phyloP scores from a whole-genome alignment of 179 eudicot genomes.

The Silene noctiflora region DNA sequence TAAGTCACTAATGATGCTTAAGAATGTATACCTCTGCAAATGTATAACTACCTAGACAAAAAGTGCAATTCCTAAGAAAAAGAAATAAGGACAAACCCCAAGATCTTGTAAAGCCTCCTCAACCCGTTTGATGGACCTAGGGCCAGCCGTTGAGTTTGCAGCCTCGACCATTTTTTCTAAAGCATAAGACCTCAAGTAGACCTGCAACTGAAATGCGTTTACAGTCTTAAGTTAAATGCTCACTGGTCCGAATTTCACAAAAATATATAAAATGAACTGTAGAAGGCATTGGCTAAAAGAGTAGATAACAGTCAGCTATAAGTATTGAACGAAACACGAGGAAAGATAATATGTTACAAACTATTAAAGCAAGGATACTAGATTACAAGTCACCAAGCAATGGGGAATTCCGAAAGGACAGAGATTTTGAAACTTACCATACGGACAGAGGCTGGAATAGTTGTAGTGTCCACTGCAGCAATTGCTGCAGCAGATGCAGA shows the following conservation, averaged over 20 bases:
- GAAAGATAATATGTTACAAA: not conserved
- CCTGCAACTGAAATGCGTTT: slow-evolving; percentile 61
- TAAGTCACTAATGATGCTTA: not conserved
- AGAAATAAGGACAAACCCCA: slow-evolving; percentile 58
- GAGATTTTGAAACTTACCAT: slow-evolving; percentile 43
- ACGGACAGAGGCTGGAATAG: slow-evolving; percentile 78
- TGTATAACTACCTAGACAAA: not conserved
- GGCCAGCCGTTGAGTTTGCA: slow-evolving; percentile 89
- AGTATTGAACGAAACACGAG: slow-evolving; percentile 7
- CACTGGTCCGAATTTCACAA: not conserved
- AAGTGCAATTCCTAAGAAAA: slow-evolving; percentile 12
- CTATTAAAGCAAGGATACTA: not conserved
- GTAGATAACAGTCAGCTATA: not conserved
- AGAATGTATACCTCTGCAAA: no score
- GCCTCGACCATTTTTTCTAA: slow-evolving; percentile 99
- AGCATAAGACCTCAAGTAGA: slow-evolving; percentile 85
- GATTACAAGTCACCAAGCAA: not conserved
- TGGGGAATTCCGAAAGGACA: not conserved
- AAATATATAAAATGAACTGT: not conserved
- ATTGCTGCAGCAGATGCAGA: slow-evolving; percentile 46
- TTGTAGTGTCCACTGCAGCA: slow-evolving; percentile 55
- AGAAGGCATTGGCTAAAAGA: not conserved
- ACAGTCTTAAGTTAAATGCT: slow-evolving; percentile 11
- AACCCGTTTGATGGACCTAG: slow-evolving; percentile 86
- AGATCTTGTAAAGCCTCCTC: slow-evolving; percentile 98